Percentiles rank a stretch among this genome's conserved stretches.
Evolutionary conservation across 2,329 filamentous ascomycete species (phyloP).

Genomic region (Xylariaceae sp.): DNA sequence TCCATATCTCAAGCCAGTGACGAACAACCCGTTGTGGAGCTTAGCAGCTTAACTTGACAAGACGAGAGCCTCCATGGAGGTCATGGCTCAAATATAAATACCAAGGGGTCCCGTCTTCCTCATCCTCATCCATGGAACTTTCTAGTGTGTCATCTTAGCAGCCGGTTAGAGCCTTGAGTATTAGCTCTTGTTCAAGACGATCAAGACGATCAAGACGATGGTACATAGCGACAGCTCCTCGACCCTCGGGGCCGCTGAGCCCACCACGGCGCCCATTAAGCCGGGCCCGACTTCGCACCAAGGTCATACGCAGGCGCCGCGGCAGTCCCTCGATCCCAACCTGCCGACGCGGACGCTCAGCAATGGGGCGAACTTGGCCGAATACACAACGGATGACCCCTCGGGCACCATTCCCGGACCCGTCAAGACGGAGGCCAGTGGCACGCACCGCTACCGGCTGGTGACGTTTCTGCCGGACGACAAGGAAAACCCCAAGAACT

Average conservation of each 20-base stretch:
- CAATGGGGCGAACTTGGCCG: slow-evolving; percentile 56
- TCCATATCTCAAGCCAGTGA: too few relatives aligned
- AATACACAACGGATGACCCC: slow-evolving; percentile 61
- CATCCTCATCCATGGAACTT: too few relatives aligned
- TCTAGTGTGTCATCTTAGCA: too few relatives aligned
- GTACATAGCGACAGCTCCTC: not conserved
- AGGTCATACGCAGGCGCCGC: slow-evolving; percentile 1
- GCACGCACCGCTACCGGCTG: slow-evolving; percentile 40
- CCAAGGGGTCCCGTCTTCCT: too few relatives aligned
- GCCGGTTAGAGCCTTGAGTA: too few relatives aligned
- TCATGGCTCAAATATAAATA: too few relatives aligned
- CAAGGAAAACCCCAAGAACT: slow-evolving; percentile 80
- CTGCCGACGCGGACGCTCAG: slow-evolving; percentile 64
- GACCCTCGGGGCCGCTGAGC: not conserved
- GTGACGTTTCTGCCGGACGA: slow-evolving; percentile 70
- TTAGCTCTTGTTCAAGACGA: too few relatives aligned
- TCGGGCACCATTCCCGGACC: slow-evolving; percentile 56
- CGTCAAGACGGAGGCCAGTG: slow-evolving; percentile 18
- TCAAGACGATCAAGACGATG: not conserved
- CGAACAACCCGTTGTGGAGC: too few relatives aligned
- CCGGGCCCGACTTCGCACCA: too few relatives aligned
- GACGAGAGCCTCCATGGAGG: too few relatives aligned
- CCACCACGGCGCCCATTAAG: not conserved
- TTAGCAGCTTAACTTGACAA: too few relatives aligned
- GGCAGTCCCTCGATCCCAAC: slow-evolving; percentile 33